Percentiles rank a stretch among this genome's conserved stretches.
Conservation (phyloP, 2,329 filamentous ascomycete genomes). For the Pseudogymnoascus sp. region DNA sequence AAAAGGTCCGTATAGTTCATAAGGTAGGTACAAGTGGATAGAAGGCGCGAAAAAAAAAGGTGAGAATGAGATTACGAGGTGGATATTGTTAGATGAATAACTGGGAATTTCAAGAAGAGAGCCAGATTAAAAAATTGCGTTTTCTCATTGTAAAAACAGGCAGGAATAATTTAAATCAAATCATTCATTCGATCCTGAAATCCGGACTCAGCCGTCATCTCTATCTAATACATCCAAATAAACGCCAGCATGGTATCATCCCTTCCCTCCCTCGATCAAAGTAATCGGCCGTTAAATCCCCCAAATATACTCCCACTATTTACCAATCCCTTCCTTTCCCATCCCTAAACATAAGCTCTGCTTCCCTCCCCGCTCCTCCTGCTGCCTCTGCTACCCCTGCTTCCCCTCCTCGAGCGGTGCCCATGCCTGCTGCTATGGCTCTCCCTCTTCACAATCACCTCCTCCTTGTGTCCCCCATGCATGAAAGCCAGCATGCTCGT, state of each 20-base stretch:
- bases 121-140: too few species aligned
- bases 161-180: not conserved
- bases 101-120: too few species aligned
- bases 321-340: not conserved
- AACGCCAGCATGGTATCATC: slow-evolving; percentile 1
- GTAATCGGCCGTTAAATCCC: not conserved
- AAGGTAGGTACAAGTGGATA: not conserved
- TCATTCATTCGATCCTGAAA: not conserved
- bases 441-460: slow-evolving; percentile 18
- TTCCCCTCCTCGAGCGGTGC: slow-evolving; percentile 20
- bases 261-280: not conserved
- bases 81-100: not conserved
- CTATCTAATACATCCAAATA: not conserved
- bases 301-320: not conserved
- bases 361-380: slow-evolving; percentile 24
- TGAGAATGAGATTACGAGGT: not conserved
- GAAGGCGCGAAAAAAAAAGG: not conserved
- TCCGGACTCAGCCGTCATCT: not conserved
- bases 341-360: slow-evolving; percentile 25
- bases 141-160: not conserved
- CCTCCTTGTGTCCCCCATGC: slow-evolving; percentile 20
- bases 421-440: slow-evolving; percentile 25
- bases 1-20: not conserved
- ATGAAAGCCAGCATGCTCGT: slow-evolving; percentile 62
- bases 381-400: slow-evolving; percentile 23